Evolutionary conservation across 306 rosid genomes (phyloP).

Genomic region (Alnus rubra): DNA sequence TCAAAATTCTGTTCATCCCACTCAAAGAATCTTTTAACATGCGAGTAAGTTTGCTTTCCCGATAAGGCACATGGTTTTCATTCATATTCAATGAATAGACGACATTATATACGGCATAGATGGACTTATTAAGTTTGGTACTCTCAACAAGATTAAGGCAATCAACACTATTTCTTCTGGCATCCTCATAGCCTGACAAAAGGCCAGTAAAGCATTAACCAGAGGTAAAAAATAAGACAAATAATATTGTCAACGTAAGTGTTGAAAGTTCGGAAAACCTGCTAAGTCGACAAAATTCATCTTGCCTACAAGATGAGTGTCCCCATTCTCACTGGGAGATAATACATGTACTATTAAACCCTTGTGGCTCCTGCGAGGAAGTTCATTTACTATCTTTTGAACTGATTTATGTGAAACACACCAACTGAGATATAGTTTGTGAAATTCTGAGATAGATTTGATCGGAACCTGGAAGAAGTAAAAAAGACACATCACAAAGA

Average conservation of each 20-base stretch:
- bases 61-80: slow-evolving; percentile 68
- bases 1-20: slow-evolving; percentile 58
- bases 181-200: slow-evolving; percentile 73
- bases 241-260: not conserved
- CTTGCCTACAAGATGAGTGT: slow-evolving; percentile 46
- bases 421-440: slow-evolving; percentile 45
- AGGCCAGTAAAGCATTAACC: slow-evolving; percentile 12
- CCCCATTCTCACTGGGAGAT: slow-evolving; percentile 29
- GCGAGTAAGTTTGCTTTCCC: slow-evolving; percentile 91
- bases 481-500: slow-evolving; percentile 6
- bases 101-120: slow-evolving; percentile 70
- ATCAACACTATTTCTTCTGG: slow-evolving; percentile 59
- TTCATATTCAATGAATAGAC: slow-evolving; percentile 57
- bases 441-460: slow-evolving; percentile 63
- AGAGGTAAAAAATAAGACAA: slow-evolving; percentile 16
- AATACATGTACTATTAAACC: slow-evolving; percentile 69
- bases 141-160: slow-evolving; percentile 45
- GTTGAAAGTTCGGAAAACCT: slow-evolving; percentile 38
- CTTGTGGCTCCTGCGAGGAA: slow-evolving; percentile 54
- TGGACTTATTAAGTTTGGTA: slow-evolving; percentile 66
- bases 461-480: slow-evolving; percentile 53
- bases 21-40: slow-evolving; percentile 80
- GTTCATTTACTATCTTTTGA: slow-evolving; percentile 49
- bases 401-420: slow-evolving; percentile 48
- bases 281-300: slow-evolving; percentile 87